Conservation (phyloP, 805 yeast species). For the Candida taoyuanica region DNA sequence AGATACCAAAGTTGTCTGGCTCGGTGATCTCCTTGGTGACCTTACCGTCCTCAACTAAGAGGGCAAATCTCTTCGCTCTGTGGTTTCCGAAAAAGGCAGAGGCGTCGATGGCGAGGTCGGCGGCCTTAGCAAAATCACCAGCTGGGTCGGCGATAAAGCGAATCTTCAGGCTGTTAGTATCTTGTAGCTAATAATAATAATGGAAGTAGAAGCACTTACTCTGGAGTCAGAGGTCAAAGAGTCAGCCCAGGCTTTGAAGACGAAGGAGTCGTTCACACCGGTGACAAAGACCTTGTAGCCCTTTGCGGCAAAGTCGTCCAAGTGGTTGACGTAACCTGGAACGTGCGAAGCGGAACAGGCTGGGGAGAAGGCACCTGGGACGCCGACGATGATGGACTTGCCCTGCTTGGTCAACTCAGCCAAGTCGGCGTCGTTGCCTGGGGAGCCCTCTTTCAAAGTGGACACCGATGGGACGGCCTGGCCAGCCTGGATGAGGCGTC, state of each 20-base stretch:
- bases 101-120: slow-evolving; percentile 74
- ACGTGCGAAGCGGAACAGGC: slow-evolving; percentile 70
- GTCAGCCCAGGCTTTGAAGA: slow-evolving; percentile 71
- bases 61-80: slow-evolving; percentile 73
- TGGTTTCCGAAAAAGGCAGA: slow-evolving; percentile 67
- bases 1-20: slow-evolving; percentile 74
- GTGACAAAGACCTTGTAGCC: slow-evolving; percentile 70
- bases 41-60: slow-evolving; percentile 69
- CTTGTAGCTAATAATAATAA: background rate
- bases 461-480: slow-evolving; percentile 54
- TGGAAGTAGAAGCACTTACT: slow-evolving; percentile 5
- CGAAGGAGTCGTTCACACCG: slow-evolving; percentile 85
- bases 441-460: slow-evolving; percentile 55
- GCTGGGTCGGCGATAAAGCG: slow-evolving; percentile 75
- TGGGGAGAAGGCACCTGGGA: slow-evolving; percentile 79
- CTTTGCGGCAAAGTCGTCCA: slow-evolving; percentile 50
- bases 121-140: slow-evolving; percentile 62
- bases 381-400: slow-evolving; percentile 53
- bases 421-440: slow-evolving; percentile 56
- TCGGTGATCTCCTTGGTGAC: slow-evolving; percentile 66
- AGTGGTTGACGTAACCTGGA: slow-evolving; percentile 62
- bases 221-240: slow-evolving; percentile 25
- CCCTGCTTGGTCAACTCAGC: slow-evolving; percentile 44
- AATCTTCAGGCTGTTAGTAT: slow-evolving; percentile 24
- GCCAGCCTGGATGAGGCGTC: slow-evolving; percentile 45